Evolutionary conservation across 768 basidiomycete genomes (phyloP).

Genomic region (Serpula lacrymans): DNA sequence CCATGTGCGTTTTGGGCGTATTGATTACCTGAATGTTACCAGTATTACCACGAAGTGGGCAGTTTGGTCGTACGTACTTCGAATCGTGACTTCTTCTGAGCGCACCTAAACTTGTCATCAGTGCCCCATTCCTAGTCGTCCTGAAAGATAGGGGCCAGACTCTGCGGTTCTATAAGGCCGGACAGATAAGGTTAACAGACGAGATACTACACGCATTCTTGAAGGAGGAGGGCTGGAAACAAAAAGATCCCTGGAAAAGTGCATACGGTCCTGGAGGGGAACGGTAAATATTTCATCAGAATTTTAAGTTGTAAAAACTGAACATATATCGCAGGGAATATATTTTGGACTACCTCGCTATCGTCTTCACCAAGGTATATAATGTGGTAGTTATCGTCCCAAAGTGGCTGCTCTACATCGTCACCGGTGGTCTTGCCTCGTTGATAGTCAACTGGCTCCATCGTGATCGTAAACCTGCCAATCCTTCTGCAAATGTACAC

Average conservation of each 20-base stretch:
- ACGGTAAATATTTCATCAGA: slow-evolving; percentile 42
- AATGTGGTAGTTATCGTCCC: slow-evolving; percentile 52
- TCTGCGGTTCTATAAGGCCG: slow-evolving; percentile 77
- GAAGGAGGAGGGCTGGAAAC: slow-evolving; percentile 56
- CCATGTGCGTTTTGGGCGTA: slow-evolving; percentile 76
- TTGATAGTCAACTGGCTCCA: slow-evolving; percentile 67
- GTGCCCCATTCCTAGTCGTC: slow-evolving; percentile 76
- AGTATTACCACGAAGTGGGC: slow-evolving; percentile 81
- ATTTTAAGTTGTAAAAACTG: slow-evolving; percentile 13
- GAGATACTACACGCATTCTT: slow-evolving; percentile 67
- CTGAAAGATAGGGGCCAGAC: slow-evolving; percentile 67
- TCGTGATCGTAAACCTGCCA: too few species aligned
- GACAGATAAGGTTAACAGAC: slow-evolving; percentile 55
- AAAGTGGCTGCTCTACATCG: slow-evolving; percentile 66
- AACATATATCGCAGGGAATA: slow-evolving; percentile 49
- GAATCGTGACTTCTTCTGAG: background rate
- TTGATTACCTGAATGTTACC: slow-evolving; percentile 87
- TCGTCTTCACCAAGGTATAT: slow-evolving; percentile 49
- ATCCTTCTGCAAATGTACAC: slow-evolving; percentile 8
- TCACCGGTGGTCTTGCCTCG: slow-evolving; percentile 66
- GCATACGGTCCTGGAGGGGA: slow-evolving; percentile 74
- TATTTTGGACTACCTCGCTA: slow-evolving; percentile 58
- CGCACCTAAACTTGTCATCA: slow-evolving; percentile 23
- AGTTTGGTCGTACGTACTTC: slow-evolving; percentile 63
- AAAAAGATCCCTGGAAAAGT: slow-evolving; percentile 65